Conservation (phyloP, 805 yeast species). For the Debaryomyces prosopidis region DNA sequence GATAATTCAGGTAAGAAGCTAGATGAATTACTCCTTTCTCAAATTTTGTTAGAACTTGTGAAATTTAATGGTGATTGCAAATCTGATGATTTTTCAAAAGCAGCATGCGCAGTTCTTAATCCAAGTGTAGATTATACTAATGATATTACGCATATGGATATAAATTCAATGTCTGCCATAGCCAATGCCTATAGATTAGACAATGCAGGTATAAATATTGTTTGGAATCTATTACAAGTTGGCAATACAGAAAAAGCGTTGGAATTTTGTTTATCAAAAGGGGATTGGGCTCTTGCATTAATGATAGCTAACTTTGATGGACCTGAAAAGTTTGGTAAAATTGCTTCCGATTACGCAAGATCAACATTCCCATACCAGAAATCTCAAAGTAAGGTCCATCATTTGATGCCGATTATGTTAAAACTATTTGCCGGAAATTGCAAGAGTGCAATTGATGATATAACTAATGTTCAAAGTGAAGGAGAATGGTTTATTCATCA, state of each 20-base stretch:
- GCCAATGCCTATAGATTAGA: conserved; percentile 46
- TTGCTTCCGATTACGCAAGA: conserved; percentile 59
- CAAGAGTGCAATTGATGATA: conserved; percentile 50
- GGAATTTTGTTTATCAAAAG: conserved; percentile 55
- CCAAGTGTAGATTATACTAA: conserved; percentile 39
- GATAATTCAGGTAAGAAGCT: not conserved
- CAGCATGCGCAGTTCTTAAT: conserved; percentile 39
- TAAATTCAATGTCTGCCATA: conserved; percentile 17
- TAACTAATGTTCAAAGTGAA: conserved; percentile 41
- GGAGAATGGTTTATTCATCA: conserved; percentile 50
- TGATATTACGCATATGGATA: conserved; percentile 9
- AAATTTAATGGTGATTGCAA: conserved; percentile 31
- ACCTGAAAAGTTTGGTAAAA: conserved; percentile 55
- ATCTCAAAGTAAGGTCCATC: conserved; percentile 39
- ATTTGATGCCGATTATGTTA: conserved; percentile 55
- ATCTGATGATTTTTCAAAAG: conserved; percentile 26
- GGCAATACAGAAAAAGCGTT: conserved; percentile 74
- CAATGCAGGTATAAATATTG: conserved; percentile 30
- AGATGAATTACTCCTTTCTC: conserved; percentile 24
- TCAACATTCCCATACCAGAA: conserved; percentile 44
- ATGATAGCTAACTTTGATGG: conserved; percentile 68
- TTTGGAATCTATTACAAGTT: conserved; percentile 44
- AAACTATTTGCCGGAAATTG: conserved; percentile 66
- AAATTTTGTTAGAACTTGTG: conserved; percentile 28
- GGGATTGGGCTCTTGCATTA: conserved; percentile 78